phyloP scores from a whole-genome alignment of 2,329 filamentous ascomycete species.

The Thelonectria olida region DNA sequence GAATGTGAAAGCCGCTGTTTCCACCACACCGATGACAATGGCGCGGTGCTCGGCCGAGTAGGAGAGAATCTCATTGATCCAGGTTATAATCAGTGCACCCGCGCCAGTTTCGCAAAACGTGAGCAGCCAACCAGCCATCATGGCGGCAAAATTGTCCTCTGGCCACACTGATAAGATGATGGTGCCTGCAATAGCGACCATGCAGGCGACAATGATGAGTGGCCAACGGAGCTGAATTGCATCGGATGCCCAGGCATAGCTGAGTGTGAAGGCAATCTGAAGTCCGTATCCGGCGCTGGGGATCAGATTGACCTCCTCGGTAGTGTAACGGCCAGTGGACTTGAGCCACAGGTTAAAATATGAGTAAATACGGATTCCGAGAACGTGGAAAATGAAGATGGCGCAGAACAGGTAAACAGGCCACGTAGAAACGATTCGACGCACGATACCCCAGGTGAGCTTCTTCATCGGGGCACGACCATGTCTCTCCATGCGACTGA shows the following conservation, averaged over 20 bases:
- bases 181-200: slow-evolving; percentile 45
- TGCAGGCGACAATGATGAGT: slow-evolving; percentile 59
- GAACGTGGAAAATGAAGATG: slow-evolving; percentile 45
- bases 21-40: slow-evolving; percentile 59
- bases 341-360: slow-evolving; percentile 48
- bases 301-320: slow-evolving; percentile 59
- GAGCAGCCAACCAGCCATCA: slow-evolving; percentile 49
- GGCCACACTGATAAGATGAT: slow-evolving; percentile 48
- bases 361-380: slow-evolving; percentile 46
- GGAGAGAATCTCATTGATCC: slow-evolving; percentile 57
- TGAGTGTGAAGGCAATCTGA: slow-evolving; percentile 58
- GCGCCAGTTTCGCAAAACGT: slow-evolving; percentile 48
- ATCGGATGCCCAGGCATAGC: slow-evolving; percentile 66
- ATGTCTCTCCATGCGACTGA: slow-evolving; percentile 41
- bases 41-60: slow-evolving; percentile 58
- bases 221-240: slow-evolving; percentile 62
- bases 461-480: slow-evolving; percentile 44
- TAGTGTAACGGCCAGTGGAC: slow-evolving; percentile 43
- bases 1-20: slow-evolving; percentile 54
- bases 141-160: slow-evolving; percentile 43
- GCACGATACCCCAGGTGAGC: slow-evolving; percentile 40
- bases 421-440: slow-evolving; percentile 43
- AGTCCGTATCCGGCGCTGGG: slow-evolving; percentile 52
- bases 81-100: slow-evolving; percentile 51
- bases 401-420: slow-evolving; percentile 45